Conservation (phyloP, 129 eudicot species). For the Lonicera japonica region DNA sequence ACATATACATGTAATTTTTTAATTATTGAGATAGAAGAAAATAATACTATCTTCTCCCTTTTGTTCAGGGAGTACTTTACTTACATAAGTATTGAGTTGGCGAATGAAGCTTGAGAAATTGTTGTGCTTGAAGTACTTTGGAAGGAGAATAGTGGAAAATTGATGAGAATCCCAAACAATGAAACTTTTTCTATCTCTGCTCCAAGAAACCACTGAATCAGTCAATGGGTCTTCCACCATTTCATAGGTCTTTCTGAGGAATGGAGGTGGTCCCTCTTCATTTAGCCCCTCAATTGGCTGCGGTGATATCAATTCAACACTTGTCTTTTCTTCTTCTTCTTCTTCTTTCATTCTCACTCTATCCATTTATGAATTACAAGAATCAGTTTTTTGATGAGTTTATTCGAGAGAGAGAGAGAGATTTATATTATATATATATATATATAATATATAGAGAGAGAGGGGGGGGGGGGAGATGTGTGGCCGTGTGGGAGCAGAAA, state of each 20-base stretch:
- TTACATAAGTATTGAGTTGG: constrained; percentile 94
- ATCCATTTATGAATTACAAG: background rate
- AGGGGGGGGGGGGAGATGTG: no score
- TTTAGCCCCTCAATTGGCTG: constrained; percentile 72
- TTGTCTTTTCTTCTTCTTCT: constrained; percentile 17
- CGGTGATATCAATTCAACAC: background rate
- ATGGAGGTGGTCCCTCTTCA: constrained; percentile 75
- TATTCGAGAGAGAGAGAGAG: no score
- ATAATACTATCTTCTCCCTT: no score
- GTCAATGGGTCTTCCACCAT: constrained; percentile 88
- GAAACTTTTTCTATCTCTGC: constrained; percentile 62
- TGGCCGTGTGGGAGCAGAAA: no score
- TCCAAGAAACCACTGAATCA: constrained; percentile 84
- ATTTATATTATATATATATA: no score
- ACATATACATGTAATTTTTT: no score
- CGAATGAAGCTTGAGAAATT: constrained; percentile 92
- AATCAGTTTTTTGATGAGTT: no score
- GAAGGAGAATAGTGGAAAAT: constrained; percentile 65
- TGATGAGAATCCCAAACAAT: constrained; percentile 76
- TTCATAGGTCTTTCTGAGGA: constrained; percentile 72
- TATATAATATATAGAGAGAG: no score
- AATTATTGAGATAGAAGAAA: no score
- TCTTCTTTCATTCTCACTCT: constrained; percentile 36
- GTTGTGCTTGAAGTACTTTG: constrained; percentile 72
- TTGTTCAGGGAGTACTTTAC: no score